Conservation (phyloP, 192 early-diverging fungal species). For the Umbelopsis sp. region DNA sequence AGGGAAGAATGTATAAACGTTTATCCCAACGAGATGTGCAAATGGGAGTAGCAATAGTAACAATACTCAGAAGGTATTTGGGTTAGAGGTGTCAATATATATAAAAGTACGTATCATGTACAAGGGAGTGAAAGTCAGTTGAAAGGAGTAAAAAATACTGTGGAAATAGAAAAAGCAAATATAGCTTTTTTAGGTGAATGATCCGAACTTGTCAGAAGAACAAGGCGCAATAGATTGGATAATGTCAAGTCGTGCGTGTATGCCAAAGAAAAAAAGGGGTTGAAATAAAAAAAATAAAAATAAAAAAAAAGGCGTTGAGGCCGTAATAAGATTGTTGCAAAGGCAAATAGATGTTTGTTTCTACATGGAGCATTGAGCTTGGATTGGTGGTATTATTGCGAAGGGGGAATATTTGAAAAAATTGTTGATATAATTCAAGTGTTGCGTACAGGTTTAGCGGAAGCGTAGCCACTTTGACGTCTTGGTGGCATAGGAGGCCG, state of each 20-base stretch:
- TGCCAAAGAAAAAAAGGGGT: too few relatives aligned
- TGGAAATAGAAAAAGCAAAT: not conserved
- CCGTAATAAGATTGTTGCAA: too few relatives aligned
- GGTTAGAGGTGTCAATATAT: not conserved
- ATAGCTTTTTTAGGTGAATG: not conserved
- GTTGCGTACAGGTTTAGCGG: not conserved
- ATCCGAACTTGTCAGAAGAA: too few relatives aligned
- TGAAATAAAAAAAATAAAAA: too few relatives aligned
- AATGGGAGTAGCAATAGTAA: too few relatives aligned
- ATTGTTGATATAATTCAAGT: not conserved
- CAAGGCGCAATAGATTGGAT: too few relatives aligned
- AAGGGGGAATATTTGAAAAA: not conserved
- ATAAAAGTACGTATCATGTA: conserved; percentile 1
- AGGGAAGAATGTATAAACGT: not conserved
- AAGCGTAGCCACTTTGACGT: conserved; percentile 14
- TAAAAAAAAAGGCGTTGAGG: too few relatives aligned
- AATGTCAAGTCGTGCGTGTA: too few relatives aligned
- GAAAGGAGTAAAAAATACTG: not conserved
- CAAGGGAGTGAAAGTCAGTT: not conserved
- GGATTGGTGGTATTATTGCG: not conserved
- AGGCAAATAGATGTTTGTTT: too few relatives aligned
- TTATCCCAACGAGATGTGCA: too few relatives aligned
- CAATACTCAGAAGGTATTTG: conserved; percentile 1
- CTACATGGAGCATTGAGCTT: too few relatives aligned
- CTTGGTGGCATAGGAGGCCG: not conserved